Base-by-base conservation (phyloP, 495 filamentous ascomycete genomes). In the Xylaria curta region DNA sequence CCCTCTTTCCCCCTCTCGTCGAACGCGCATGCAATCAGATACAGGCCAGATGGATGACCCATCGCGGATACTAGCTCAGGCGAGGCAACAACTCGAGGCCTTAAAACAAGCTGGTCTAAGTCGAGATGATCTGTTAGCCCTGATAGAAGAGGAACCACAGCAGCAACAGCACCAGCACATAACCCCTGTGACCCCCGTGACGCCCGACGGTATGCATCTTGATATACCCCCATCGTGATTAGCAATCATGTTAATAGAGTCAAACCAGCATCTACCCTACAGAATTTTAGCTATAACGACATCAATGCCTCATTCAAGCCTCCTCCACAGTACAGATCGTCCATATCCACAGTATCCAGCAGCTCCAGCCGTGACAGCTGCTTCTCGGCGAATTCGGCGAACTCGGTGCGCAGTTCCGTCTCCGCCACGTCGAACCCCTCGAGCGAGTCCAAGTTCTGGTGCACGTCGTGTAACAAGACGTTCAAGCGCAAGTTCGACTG, bases 401-500 rank as follows among this genome's bases (percentile, higher is more conserved):
- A 68, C n/a, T 82, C 81, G 36, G 72, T 75, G 17, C 75, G 80
- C 40, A 75, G 82, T 24, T 84, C 84, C 26, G 76, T 83, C 66
- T 85, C 82, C 46, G 76, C 77, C 72, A 77, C 74, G 15, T 66
- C 77, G 28, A 66, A 66, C 36, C 68, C 72, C 13, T 33, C 72
- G 40, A 71, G 66, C 24, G 78, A 79, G 8, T 73, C 76, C 44
- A 81, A 82, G 47, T 86, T 84, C 76, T 85, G 84, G 84, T 86
- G 84, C 76, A 86, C 83, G 46, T 85, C 83, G 61, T 86, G 84
- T 74, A 81, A 85, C 58, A 83, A 83, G 68, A 84, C 79, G 21
- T 85, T 86, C 61, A 84, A 85, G 74, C 79, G 84, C 68, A 86
- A 86, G 75, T 85, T 85, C 69, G 84, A 85, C 76, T 86, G 84